phyloP scores from a whole-genome alignment of 2,329 filamentous ascomycete genomes.

The Trichoderma afroharzianum region DNA sequence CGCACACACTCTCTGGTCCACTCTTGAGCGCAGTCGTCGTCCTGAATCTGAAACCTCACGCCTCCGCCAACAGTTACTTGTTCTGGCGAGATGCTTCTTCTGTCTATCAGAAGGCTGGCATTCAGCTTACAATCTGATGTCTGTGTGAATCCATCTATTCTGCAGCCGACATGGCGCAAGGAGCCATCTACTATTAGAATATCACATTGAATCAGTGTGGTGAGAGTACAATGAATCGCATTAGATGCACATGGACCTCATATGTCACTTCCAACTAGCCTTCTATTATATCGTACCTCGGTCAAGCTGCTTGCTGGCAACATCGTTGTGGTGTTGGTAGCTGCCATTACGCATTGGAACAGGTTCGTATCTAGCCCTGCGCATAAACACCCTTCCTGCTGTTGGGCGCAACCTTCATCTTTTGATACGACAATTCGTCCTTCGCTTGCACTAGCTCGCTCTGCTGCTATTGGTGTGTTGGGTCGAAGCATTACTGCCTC shows the following conservation, averaged over 20 bases:
- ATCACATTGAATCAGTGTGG: background rate
- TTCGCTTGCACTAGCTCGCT: conserved; percentile 1
- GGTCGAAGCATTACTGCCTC: background rate
- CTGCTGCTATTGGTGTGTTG: background rate
- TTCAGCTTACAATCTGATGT: background rate
- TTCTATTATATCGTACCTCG: background rate
- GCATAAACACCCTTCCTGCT: background rate
- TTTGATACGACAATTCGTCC: background rate
- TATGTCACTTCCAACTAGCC: background rate
- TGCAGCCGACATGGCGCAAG: background rate
- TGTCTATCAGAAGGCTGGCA: background rate
- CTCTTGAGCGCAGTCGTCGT: background rate
- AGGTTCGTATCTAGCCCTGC: background rate
- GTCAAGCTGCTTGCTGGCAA: background rate
- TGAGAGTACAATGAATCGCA: background rate
- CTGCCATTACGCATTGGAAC: background rate
- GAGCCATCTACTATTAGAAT: background rate
- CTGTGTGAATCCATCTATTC: background rate
- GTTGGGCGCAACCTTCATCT: background rate
- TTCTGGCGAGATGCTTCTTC: background rate
- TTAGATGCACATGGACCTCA: background rate
- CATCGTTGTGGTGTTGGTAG: background rate
- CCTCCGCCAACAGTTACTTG: background rate
- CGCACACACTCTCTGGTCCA: background rate
- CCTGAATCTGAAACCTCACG: conserved; percentile 4